Evolutionary conservation across 495 filamentous ascomycete genomes (phyloP), one percentile per base, ranked within the genome.

Genomic region (Lepidopterella palustris): DNA sequence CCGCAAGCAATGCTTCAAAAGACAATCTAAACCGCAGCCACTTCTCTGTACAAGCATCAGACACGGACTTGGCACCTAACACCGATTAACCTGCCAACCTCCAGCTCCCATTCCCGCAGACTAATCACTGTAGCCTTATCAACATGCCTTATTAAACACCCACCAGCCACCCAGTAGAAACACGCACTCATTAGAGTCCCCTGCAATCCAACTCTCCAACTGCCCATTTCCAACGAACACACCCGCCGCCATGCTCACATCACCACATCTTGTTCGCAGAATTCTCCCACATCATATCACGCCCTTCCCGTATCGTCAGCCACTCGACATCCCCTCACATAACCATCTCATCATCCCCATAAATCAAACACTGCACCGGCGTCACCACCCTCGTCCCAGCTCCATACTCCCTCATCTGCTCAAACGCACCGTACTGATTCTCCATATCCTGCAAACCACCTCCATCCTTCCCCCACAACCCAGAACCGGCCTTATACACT

Each of bases 341-440:
- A 11, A 68, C 55, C 66, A 68, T 68, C 28, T 65, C 66, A 18
- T 65, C 52, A 24, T 68, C 62, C 5, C 23, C 54, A 26, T 68
- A 58, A 45, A 50, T 31, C 18, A 50, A 27, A 50, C 15, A 24
- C 21, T 26, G 9, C 0, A 24, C 20, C 23, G 32, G 50, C 45
- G n/a, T 48, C n/a, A n/a, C n/a, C n/a, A n/a, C n/a, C n/a, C n/a
- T n/a, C n/a, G n/a, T n/a, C n/a, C n/a, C 57, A 21, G 39, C 45
- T 32, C 63, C 60, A 8, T 53, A 49, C 25, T 68, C 67, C 53
- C 67, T 61, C 31, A 63, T 58, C 31, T 58, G 45, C 26, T 57
- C 69, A 47, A 63, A 71, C n/a, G 62, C 63, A 4, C 69, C 69
- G 48, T 71, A 72, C 57, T 70, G 68, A 47, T 72, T 70, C 55